These are phyloP conservation scores for Coleophoma cylindrospora DNA, from an alignment of 2,329 filamentous ascomycete genomes.

Conservation along the genomic window DNA sequence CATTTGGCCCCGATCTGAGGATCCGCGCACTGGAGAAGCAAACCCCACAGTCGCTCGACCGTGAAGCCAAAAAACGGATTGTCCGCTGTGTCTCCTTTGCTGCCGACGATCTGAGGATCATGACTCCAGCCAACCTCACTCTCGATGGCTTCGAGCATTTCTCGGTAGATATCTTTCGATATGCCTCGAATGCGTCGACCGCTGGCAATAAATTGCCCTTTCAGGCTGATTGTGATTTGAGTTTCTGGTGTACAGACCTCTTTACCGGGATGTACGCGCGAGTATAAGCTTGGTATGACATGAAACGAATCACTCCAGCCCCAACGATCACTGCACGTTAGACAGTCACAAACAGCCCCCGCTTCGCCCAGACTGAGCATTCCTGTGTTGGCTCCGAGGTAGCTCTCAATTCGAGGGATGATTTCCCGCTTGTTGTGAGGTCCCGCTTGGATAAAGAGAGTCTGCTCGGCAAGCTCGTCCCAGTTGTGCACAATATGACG, in stretches of 20 bases:
- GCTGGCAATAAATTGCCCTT: conserved; percentile 43
- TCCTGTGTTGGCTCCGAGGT: conserved; percentile 33
- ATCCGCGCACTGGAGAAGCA: conserved; percentile 22
- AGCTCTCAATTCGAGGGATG: conserved; percentile 29
- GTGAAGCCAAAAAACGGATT: conserved; percentile 23
- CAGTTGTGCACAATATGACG: conserved; percentile 38
- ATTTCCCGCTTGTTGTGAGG: conserved; percentile 29
- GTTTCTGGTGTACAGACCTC: conserved; percentile 14
- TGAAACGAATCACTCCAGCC: conserved; percentile 28
- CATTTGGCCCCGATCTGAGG: conserved; percentile 74
- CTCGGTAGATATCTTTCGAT: conserved; percentile 12
- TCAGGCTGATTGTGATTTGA: conserved; percentile 35
- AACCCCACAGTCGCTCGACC: conserved; percentile 20
- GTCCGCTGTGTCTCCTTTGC: conserved; percentile 10
- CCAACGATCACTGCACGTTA: conserved; percentile 30
- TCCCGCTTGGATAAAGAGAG: conserved; percentile 37
- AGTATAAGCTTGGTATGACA: conserved; percentile 26
- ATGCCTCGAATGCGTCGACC: conserved; percentile 34
- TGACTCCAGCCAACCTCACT: conserved; percentile 17
- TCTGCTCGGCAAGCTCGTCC: conserved; percentile 38
- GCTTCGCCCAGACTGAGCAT: conserved; percentile 33
- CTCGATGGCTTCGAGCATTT: conserved; percentile 14
- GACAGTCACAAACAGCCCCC: conserved; percentile 27
- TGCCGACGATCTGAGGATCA: conserved; percentile 6
- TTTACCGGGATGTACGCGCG: conserved; percentile 10